phyloP scores from a whole-genome alignment of 2,329 filamentous ascomycete genomes.

The Calonectria pseudoreteaudii region DNA sequence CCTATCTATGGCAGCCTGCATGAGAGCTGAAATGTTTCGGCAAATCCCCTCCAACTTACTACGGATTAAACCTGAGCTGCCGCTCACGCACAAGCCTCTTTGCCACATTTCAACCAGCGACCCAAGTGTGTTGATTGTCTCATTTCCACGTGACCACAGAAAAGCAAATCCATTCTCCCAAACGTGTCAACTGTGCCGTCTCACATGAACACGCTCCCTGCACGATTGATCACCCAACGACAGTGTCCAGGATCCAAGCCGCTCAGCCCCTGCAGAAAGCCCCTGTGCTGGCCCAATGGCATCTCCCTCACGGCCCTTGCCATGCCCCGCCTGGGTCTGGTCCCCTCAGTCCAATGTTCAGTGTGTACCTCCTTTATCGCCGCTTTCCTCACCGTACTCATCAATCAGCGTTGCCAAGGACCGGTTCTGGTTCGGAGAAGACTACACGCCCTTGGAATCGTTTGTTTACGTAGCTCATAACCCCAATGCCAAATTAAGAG shows the following conservation, averaged over 20 bases:
- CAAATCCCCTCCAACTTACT: too few relatives aligned
- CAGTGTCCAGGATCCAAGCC: too few relatives aligned
- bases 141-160: background rate
- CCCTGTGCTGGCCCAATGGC: background rate
- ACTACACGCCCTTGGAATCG: slow-evolving; percentile 13
- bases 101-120: too few relatives aligned
- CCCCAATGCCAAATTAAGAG: background rate
- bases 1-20: too few relatives aligned
- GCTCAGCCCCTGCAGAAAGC: background rate
- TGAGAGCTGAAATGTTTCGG: too few relatives aligned
- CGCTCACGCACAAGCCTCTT: too few relatives aligned
- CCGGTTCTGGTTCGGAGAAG: slow-evolving; percentile 24
- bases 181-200: background rate
- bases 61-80: too few relatives aligned
- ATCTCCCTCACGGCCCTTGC: background rate
- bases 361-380: background rate
- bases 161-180: background rate
- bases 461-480: background rate
- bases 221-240: background rate
- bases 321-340: background rate
- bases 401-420: slow-evolving; percentile 24
- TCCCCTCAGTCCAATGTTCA: background rate
- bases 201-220: too few relatives aligned
- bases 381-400: background rate
- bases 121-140: too few relatives aligned